Base-by-base conservation (phyloP, 1,139 yeast genomes). In the Taphrina confusa region DNA sequence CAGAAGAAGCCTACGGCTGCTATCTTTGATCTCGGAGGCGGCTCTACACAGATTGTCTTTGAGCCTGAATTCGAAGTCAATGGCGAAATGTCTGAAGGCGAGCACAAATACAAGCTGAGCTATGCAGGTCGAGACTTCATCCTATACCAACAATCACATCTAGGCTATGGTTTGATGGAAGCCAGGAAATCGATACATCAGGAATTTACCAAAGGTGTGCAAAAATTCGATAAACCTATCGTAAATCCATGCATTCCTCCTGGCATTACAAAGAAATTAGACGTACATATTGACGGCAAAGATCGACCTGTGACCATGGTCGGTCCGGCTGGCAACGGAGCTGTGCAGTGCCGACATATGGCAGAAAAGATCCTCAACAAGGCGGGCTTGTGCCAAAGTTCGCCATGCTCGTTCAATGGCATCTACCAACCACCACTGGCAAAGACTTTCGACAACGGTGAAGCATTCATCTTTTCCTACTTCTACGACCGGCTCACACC, bases 11-110 rank as follows among this genome's bases (percentile, higher is more conserved):
- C 65, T 9, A 92, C 98, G 11, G 96, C 96, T 56, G 98, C 97
- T 6, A 95, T 92, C 12, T 92, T 92, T 71, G 99, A 92, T 72
- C 82, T 92, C 65, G 99, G 99, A 67, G 99, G 99, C 67, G 98
- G 97, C 5, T 90, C 97, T 3, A 92, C 98, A 11, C 99, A 92
- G 75, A 90, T 92, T 75, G 98, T 92, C 4, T 92, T 92, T 73
- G 97, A 92, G 76, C 99, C 99, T 9, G 80, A 80, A 12, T 84
- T 83, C 70, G 68, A 66, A 22, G 73, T 74, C 23, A 74, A 62
- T 20, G 64, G 65, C 4, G 69, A 68, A 33, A 59, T 65, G 14
- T 63, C 76, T 55, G 91, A 85, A 22, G 97, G 96, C 62, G 97
- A 91, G 70, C 96, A 89, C 75, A 87, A 87, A 72, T 90, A 85